These are phyloP conservation scores for Chalara sp. DNA, from an alignment of 2,329 filamentous ascomycete species.

Conservation along the genomic window DNA sequence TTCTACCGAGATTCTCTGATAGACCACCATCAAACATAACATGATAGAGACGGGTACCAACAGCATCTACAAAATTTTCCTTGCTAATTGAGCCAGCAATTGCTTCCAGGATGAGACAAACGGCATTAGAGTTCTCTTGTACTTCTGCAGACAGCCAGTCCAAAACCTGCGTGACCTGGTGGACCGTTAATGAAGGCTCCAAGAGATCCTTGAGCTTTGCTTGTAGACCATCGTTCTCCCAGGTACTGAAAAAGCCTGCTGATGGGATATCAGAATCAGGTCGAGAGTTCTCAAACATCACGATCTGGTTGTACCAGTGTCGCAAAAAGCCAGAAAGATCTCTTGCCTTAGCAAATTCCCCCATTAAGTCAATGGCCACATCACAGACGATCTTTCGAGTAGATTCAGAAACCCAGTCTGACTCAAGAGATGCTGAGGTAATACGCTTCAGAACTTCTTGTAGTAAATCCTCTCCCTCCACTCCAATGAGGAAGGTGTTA, in stretches of 20 bases:
- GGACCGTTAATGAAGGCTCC: conserved; percentile 30
- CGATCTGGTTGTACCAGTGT: conserved; percentile 30
- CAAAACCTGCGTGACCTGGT: conserved; percentile 30
- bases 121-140: conserved; percentile 17
- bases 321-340: conserved; percentile 33
- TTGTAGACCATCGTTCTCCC: conserved; percentile 25
- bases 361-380: conserved; percentile 33
- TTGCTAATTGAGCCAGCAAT: conserved; percentile 30
- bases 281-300: conserved; percentile 20
- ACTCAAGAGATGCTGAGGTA: conserved; percentile 17
- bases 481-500: conserved; percentile 36
- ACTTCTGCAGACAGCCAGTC: conserved; percentile 27
- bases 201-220: conserved; percentile 23
- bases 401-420: conserved; percentile 11
- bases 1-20: conserved; percentile 15
- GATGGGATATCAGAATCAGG: not conserved
- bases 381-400: conserved; percentile 25
- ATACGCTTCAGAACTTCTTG: conserved; percentile 27
- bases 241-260: conserved; percentile 17
- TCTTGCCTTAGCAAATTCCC: conserved; percentile 33
- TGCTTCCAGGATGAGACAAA: conserved; percentile 31
- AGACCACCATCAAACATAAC: conserved; percentile 22
- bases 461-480: conserved; percentile 23
- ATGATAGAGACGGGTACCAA: conserved; percentile 28
- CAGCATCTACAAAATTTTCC: conserved; percentile 26